Conservation (phyloP, 2,329 filamentous ascomycete genomes). For the Calonectria leucothoes region DNA sequence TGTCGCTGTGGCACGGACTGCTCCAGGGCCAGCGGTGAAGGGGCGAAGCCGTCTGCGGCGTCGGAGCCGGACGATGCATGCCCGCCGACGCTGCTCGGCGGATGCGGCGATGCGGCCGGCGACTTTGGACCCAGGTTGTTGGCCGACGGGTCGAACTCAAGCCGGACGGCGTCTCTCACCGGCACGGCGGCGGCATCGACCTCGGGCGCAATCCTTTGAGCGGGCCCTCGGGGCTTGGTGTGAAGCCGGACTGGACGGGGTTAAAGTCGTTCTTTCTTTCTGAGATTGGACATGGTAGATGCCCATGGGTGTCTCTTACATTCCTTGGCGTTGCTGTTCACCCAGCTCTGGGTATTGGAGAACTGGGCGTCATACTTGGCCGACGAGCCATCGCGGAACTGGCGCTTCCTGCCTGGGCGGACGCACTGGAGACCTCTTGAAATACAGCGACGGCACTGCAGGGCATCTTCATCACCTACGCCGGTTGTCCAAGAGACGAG, state of each 20-base stretch:
- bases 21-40: not conserved
- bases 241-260: slow-evolving; percentile 26
- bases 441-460: slow-evolving; percentile 20
- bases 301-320: not conserved
- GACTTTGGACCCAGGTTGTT: not conserved
- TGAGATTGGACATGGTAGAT: no score
- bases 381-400: slow-evolving; percentile 32
- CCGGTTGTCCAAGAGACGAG: not conserved
- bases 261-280: not conserved
- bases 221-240: slow-evolving; percentile 16
- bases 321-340: slow-evolving; percentile 35
- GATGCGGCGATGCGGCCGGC: not conserved
- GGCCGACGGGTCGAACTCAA: not conserved
- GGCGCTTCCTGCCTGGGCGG: slow-evolving; percentile 14
- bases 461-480: slow-evolving; percentile 25
- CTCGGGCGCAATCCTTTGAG: slow-evolving; percentile 19
- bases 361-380: slow-evolving; percentile 40
- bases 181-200: not conserved
- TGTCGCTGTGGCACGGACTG: not conserved
- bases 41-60: not conserved
- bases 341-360: slow-evolving; percentile 32
- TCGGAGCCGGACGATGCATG: not conserved
- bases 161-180: not conserved
- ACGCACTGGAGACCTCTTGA: slow-evolving; percentile 28
- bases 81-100: not conserved